A percentile compares a stretch with the other conserved stretches of the same genome.
Conservation (phyloP, 805 yeast species). For the Pichia eremophila region DNA sequence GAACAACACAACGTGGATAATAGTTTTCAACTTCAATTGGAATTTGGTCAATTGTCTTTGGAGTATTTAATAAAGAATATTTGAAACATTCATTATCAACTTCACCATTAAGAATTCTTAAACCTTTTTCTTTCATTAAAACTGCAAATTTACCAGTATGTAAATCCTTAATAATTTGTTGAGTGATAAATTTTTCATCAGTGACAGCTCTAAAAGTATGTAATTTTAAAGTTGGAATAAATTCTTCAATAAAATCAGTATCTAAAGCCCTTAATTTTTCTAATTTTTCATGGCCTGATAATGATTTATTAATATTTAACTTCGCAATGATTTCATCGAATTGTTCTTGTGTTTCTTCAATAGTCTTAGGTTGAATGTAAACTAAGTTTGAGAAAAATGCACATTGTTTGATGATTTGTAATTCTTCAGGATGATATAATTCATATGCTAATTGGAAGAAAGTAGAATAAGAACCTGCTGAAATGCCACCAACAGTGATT, state of each 20-base stretch:
- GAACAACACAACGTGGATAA: constrained; percentile 26
- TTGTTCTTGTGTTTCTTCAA: constrained; percentile 27
- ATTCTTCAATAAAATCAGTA: constrained; percentile 16
- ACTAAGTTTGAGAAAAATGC: constrained; percentile 29
- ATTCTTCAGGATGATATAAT: constrained; percentile 30
- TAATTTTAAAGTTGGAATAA: constrained; percentile 13
- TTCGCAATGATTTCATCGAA: constrained; percentile 28
- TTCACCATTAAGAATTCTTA: constrained; percentile 10
- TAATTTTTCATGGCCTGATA: constrained; percentile 7
- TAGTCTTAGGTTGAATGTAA: constrained; percentile 30
- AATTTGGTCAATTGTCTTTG: constrained; percentile 24
- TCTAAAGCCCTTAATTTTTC: constrained; percentile 6
- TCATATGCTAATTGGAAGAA: constrained; percentile 35
- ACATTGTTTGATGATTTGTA: constrained; percentile 31
- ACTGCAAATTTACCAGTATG: constrained; percentile 16
- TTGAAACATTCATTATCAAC: constrained; percentile 9
- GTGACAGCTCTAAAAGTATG: constrained; percentile 31
- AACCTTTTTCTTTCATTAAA: constrained; percentile 1
- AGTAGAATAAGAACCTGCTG: constrained; percentile 38
- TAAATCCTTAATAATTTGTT: constrained; percentile 25
- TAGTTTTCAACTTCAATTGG: constrained; percentile 27
- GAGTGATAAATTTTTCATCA: constrained; percentile 29
- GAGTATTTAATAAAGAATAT: constrained; percentile 10
- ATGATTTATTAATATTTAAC: constrained; percentile 11
- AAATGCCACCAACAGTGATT: constrained; percentile 37